A percentile compares a stretch with the other conserved stretches of the same genome.
Conservation (phyloP, 2,329 filamentous ascomycete species). For the Calonectria henricotiae region DNA sequence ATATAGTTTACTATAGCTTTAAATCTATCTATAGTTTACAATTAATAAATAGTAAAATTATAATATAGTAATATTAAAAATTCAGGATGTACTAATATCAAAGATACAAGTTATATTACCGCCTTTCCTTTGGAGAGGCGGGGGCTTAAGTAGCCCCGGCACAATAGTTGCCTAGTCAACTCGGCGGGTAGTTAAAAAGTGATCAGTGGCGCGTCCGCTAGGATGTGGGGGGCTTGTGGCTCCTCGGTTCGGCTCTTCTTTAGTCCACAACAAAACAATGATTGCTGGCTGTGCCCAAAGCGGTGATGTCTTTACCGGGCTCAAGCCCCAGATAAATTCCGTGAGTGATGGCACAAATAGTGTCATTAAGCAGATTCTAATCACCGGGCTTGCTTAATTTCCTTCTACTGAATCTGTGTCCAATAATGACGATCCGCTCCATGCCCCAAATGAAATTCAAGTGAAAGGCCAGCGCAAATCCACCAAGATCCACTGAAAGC, state of each 20-base stretch:
- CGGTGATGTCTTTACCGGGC: not conserved
- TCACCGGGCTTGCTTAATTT: not conserved
- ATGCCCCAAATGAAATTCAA: not conserved
- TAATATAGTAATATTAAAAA: too few species aligned
- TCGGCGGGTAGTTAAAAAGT: not conserved
- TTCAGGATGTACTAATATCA: too few species aligned
- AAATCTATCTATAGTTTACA: too few species aligned
- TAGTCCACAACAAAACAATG: not conserved
- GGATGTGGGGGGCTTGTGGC: not conserved
- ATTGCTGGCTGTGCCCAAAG: not conserved
- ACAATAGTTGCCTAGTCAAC: too few species aligned
- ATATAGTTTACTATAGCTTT: too few species aligned
- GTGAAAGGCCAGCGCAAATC: not conserved
- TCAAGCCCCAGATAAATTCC: not conserved
- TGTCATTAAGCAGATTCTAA: not conserved
- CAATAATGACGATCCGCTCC: not conserved
- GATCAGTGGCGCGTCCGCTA: not conserved
- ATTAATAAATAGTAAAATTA: too few species aligned
- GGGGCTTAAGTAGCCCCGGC: too few species aligned
- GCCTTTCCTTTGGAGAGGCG: too few species aligned
- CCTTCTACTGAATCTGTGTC: not conserved
- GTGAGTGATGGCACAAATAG: not conserved
- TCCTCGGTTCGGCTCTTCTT: not conserved
- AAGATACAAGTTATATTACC: too few species aligned
- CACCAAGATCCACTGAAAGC: conserved; percentile 1